phyloP scores from a whole-genome alignment of 768 basidiomycete genomes.

The Coprinellus aureogranulatus region DNA sequence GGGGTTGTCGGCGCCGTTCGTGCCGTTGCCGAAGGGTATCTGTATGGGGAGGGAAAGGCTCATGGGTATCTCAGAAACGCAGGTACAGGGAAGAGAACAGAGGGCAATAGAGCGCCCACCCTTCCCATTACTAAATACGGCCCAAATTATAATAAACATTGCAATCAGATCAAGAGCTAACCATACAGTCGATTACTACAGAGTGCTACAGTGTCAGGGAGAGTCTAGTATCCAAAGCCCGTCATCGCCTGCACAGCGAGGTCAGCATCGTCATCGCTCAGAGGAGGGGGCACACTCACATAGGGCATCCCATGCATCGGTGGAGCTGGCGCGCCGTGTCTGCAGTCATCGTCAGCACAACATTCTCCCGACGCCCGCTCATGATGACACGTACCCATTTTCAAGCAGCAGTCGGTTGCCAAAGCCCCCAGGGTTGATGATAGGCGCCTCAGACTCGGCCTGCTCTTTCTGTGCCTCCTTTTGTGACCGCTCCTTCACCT shows the following conservation, averaged over 20 bases:
- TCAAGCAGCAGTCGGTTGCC: slow-evolving; percentile 26
- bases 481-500: slow-evolving; percentile 82
- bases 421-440: slow-evolving; percentile 81
- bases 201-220: not conserved
- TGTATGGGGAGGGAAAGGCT: not conserved
- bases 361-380: not conserved
- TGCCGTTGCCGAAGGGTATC: slow-evolving; percentile 6
- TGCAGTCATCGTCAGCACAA: not conserved
- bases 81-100: slow-evolving; percentile 1
- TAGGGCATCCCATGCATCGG: slow-evolving; percentile 10
- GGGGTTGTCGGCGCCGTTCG: not conserved
- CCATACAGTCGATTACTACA: not conserved
- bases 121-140: slow-evolving; percentile 6
- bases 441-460: slow-evolving; percentile 79
- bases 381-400: slow-evolving; percentile 3
- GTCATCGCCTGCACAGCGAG: slow-evolving; percentile 5
- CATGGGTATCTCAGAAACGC: not conserved
- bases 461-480: slow-evolving; percentile 89
- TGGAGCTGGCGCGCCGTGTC: not conserved
- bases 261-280: slow-evolving; percentile 1
- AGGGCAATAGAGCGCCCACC: not conserved
- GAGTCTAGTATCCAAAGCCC: slow-evolving; percentile 6
- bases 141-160: slow-evolving; percentile 7
- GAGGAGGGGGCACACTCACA: slow-evolving; percentile 1
- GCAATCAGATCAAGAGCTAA: not conserved